These are phyloP conservation scores for Clavaria fumosa DNA, from an alignment of 768 basidiomycete species.

Conservation along the genomic window DNA sequence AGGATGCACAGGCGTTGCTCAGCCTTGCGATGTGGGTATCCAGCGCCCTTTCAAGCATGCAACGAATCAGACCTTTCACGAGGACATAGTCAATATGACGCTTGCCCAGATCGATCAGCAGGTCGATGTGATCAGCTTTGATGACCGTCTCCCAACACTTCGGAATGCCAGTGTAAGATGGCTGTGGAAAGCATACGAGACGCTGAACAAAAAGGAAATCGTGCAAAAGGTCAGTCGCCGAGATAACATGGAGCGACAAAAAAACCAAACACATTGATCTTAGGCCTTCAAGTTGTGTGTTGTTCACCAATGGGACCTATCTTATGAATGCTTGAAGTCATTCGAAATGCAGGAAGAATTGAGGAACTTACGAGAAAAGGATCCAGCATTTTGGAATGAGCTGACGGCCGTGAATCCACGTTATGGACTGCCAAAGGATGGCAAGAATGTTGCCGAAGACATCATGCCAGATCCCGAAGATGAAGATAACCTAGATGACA, in stretches of 20 bases:
- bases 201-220: constrained; percentile 2
- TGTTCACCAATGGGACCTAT: constrained; percentile 4
- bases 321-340: not conserved
- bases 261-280: not conserved
- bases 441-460: too few relatives aligned
- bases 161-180: too few relatives aligned
- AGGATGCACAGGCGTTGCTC: constrained; percentile 22
- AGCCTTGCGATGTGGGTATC: too few relatives aligned
- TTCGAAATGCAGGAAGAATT: constrained; percentile 3
- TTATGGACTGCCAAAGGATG: too few relatives aligned
- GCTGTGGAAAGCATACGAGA: too few relatives aligned
- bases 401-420: too few relatives aligned
- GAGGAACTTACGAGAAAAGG: not conserved
- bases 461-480: constrained; percentile 2
- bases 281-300: constrained; percentile 3
- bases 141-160: not conserved
- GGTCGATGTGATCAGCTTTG: not conserved
- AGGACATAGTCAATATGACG: not conserved
- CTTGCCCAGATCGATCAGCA: not conserved
- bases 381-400: too few relatives aligned
- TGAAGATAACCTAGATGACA: constrained; percentile 3
- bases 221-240: constrained; percentile 2
- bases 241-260: not conserved
- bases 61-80: constrained; percentile 13
- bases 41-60: constrained; percentile 22